Conservation (phyloP, 2,329 filamentous ascomycete genomes). For the Nothophoma quercina region DNA sequence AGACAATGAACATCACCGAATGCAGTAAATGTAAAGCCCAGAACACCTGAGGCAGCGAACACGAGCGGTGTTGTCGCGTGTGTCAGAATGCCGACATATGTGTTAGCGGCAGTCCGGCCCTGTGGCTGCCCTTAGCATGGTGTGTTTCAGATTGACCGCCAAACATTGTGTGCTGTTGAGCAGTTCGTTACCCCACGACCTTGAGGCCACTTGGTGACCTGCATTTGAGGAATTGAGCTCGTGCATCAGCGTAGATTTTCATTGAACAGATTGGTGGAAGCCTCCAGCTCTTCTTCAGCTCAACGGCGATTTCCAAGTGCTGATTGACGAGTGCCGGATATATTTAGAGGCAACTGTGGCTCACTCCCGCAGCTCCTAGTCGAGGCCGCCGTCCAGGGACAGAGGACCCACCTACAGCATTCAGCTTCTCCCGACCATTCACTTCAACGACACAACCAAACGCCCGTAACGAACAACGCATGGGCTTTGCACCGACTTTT, state of each 20-base stretch:
- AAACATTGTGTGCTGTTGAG: conserved; percentile 10
- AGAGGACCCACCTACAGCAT: not conserved
- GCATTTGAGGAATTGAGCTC: conserved; percentile 2
- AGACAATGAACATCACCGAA: not conserved
- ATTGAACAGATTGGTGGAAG: not conserved
- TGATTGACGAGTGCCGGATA: conserved; percentile 7
- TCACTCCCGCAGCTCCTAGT: conserved; percentile 14
- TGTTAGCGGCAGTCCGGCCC: conserved; percentile 4
- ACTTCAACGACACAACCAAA: conserved; percentile 12
- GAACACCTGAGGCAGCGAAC: not conserved
- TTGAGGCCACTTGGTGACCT: conserved; percentile 14
- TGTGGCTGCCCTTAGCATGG: no score
- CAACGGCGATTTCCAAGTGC: conserved; percentile 1
- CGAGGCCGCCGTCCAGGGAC: conserved; percentile 1
- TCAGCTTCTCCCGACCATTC: conserved; percentile 17
- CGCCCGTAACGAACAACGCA: conserved; percentile 11
- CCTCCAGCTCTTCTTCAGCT: conserved; percentile 1
- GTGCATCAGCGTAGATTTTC: not conserved
- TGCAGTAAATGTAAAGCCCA: not conserved
- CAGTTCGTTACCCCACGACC: conserved; percentile 13
- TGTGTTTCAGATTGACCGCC: conserved; percentile 17
- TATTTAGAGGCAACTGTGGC: conserved; percentile 17
- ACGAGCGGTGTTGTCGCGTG: conserved; percentile 1
- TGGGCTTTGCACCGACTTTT: conserved; percentile 8
- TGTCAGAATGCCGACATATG: conserved; percentile 1